Base-by-base conservation (phyloP, 768 basidiomycete genomes). In the Collybiopsis confluens region DNA sequence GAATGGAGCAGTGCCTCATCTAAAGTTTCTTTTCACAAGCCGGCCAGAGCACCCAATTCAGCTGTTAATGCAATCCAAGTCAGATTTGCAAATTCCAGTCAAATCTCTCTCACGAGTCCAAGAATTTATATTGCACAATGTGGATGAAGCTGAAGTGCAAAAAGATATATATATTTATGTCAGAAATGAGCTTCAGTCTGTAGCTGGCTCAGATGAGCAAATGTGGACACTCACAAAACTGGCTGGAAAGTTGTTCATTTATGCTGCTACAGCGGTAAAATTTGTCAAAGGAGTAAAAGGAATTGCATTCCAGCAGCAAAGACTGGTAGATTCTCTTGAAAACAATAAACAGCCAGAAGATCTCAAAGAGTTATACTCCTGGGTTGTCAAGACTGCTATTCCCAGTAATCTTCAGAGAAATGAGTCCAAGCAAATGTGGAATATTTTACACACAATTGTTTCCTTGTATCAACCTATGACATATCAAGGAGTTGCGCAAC, bases 11-110 rank as follows among this genome's bases (percentile, higher is more conserved):
- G 5, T 51, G 20, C 21, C 15, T 1, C 36, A 37, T n/a, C n/a
- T 51, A 24, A 51, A 51, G 37, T 51, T 51, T 23, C 24, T 51
- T 7, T 40, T 51, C 13, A 51, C 49, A 2, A 51, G 49, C 23
- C 21, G 49, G 6, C 49, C 49, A 40, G 36, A 51, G 23, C 15
- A 24, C 13, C 36, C n/a, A 2, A 40, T 51, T 26, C 18, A 40
- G 23, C 11, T 21, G 13, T 7, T 21, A 23, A 35, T 47, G 24
- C n/a, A 24, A 5, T 13, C 18, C 36, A 40, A 24, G 36, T 5
- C 33, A 36, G n/a, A 5, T n/a, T n/a, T n/a, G n/a, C n/a, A n/a
- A n/a, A n/a, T n/a, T 21, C 21, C 21, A 45, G 10, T 15, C 5
- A 6, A 38, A 20, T 13, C 13, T 36, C 6, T 33, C 6, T 9